Evolutionary conservation across 352 stramenopile genomes (phyloP).

Genomic region (Phytophthora sansomeana): DNA sequence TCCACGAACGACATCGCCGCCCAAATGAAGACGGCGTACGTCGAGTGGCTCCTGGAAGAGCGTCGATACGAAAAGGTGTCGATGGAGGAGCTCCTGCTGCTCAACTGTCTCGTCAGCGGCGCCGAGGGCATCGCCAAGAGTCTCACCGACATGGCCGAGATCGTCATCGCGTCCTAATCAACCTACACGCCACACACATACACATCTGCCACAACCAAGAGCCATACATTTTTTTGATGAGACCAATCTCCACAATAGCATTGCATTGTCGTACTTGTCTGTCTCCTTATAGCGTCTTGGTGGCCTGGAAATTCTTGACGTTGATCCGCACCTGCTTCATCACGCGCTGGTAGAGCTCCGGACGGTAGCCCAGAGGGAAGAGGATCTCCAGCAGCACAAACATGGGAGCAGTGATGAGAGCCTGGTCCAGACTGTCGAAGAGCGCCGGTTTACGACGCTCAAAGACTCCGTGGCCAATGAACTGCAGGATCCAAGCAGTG

Average conservation of each 20-base stretch:
- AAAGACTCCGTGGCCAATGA: slow-evolving; percentile 89
- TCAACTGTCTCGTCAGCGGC: slow-evolving; percentile 37
- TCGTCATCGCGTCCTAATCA: slow-evolving; percentile 21
- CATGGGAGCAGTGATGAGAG: slow-evolving; percentile 83
- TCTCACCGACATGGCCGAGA: slow-evolving; percentile 31
- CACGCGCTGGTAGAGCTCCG: slow-evolving; percentile 70
- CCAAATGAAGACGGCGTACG: slow-evolving; percentile 36
- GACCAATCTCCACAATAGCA: background rate
- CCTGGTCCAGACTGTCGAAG: slow-evolving; percentile 88
- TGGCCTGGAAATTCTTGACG: slow-evolving; percentile 62
- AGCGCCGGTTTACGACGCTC: slow-evolving; percentile 89
- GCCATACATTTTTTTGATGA: slow-evolving; percentile 18
- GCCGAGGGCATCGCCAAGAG: slow-evolving; percentile 37
- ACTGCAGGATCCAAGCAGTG: slow-evolving; percentile 73
- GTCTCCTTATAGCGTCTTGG: slow-evolving; percentile 43
- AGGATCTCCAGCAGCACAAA: slow-evolving; percentile 91
- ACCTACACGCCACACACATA: background rate
- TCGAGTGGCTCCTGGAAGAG: slow-evolving; percentile 39
- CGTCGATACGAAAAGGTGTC: slow-evolving; percentile 37
- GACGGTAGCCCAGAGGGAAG: slow-evolving; percentile 83
- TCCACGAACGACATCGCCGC: slow-evolving; percentile 29
- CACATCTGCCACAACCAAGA: slow-evolving; percentile 1
- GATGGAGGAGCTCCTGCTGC: slow-evolving; percentile 34
- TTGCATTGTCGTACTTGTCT: background rate
- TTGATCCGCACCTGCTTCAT: slow-evolving; percentile 70